Evolutionary conservation across 352 stramenopile species (phyloP).

Genomic region (Phytophthora citrophthora): DNA sequence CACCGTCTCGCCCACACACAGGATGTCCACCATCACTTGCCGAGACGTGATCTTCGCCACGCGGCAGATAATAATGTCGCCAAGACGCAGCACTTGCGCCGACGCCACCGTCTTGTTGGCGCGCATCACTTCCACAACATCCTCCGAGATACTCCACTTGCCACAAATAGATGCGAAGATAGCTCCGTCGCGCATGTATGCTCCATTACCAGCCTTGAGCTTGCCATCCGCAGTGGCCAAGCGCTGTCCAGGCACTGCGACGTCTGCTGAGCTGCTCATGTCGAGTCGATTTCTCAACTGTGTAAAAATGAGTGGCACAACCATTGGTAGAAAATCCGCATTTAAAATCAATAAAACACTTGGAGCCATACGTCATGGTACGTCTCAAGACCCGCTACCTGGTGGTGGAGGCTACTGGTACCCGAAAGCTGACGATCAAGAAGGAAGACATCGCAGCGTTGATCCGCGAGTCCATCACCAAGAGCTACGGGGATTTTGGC

Average conservation of each 20-base stretch:
- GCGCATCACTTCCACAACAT: conserved; percentile 58
- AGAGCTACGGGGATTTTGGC: conserved; percentile 75
- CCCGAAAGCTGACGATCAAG: conserved; percentile 55
- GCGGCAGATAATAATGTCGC: conserved; percentile 69
- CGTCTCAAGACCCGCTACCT: conserved; percentile 82
- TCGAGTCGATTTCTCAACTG: conserved; percentile 20
- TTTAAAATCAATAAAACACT: background rate
- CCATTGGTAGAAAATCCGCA: background rate
- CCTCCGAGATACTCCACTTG: conserved; percentile 42
- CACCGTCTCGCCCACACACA: conserved; percentile 72
- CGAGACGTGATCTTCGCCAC: conserved; percentile 74
- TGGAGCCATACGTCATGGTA: conserved; percentile 49
- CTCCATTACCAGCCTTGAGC: conserved; percentile 50
- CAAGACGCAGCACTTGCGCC: conserved; percentile 71
- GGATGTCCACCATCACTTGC: conserved; percentile 82
- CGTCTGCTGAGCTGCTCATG: conserved; percentile 35
- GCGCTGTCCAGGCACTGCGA: conserved; percentile 66
- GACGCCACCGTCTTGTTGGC: conserved; percentile 63
- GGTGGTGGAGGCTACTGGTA: conserved; percentile 59
- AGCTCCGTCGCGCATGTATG: conserved; percentile 61
- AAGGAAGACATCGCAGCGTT: conserved; percentile 62
- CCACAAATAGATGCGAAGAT: conserved; percentile 82
- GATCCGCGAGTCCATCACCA: conserved; percentile 71
- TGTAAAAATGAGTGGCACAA: conserved; percentile 14
- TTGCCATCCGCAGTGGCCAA: conserved; percentile 44